Percentiles rank a stretch among this genome's conserved stretches.
Evolutionary conservation across 2,329 filamentous ascomycete species (phyloP).

Genomic region (Diaporthe helianthi): DNA sequence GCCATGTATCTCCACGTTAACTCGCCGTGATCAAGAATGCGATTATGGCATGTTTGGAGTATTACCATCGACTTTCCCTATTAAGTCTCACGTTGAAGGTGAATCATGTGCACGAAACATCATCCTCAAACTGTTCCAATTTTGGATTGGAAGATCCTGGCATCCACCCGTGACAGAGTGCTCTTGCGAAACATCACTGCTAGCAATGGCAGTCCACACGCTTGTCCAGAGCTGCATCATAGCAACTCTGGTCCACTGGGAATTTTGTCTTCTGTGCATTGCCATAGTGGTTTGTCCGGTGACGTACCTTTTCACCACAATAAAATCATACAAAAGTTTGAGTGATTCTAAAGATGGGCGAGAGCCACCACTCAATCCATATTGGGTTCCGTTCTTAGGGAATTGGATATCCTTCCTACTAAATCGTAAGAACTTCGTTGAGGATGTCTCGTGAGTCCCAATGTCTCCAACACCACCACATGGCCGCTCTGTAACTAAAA

Average conservation of each 20-base stretch:
- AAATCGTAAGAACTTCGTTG: not conserved
- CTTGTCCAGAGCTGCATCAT: not conserved
- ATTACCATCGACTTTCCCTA: not conserved
- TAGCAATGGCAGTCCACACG: not conserved
- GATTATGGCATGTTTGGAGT: not conserved
- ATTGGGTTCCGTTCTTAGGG: not conserved
- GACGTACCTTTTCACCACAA: not conserved
- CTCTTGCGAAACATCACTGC: not conserved
- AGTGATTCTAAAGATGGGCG: not conserved
- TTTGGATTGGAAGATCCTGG: not conserved
- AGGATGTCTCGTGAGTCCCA: not conserved
- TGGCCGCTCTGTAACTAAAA: not conserved
- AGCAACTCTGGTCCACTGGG: not conserved
- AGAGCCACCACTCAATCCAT: not conserved
- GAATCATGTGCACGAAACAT: not conserved
- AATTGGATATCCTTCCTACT: not conserved
- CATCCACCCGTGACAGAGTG: not conserved
- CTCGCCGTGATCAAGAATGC: not conserved
- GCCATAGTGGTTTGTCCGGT: not conserved
- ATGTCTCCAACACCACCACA: rapidly evolving
- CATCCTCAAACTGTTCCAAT: too few relatives aligned
- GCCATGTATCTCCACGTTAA: not conserved
- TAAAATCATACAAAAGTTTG: not conserved
- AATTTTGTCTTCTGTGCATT: not conserved
- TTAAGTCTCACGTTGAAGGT: too few relatives aligned